phyloP scores from a whole-genome alignment of 441 rosid genomes.

The Iberis amara region DNA sequence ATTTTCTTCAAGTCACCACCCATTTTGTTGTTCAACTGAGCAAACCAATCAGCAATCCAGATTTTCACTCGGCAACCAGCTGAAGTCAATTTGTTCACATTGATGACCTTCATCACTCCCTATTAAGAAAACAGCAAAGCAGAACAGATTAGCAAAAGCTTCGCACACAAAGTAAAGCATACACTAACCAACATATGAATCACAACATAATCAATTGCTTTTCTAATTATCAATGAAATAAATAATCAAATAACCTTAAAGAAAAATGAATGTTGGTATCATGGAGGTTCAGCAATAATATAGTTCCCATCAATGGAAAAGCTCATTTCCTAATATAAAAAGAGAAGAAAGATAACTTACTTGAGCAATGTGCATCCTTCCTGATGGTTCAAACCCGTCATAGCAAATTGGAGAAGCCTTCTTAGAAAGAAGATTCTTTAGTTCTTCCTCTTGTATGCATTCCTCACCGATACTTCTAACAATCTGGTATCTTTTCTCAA shows the following conservation, averaged over 20 bases:
- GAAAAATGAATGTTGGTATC: no score
- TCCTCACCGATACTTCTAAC: constrained; percentile 76
- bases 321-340: neutral
- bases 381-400: constrained; percentile 90
- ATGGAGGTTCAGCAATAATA: no score
- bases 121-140: constrained; percentile 18
- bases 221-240: no score
- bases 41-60: constrained; percentile 98
- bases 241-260: no score
- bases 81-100: constrained; percentile 74
- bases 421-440: constrained; percentile 58
- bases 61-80: constrained; percentile 78
- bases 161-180: neutral
- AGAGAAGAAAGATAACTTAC: constrained; percentile 28
- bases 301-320: no score
- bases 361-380: constrained; percentile 92
- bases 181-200: neutral
- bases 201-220: neutral
- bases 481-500: constrained; percentile 42
- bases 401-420: constrained; percentile 76
- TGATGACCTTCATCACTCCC: constrained; percentile 78
- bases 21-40: constrained; percentile 77
- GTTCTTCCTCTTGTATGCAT: constrained; percentile 70
- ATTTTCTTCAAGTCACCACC: constrained; percentile 80
- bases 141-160: neutral